Base-by-base conservation (phyloP, 164 flowering plant genomes). In the Chimonanthus salicifolius region DNA sequence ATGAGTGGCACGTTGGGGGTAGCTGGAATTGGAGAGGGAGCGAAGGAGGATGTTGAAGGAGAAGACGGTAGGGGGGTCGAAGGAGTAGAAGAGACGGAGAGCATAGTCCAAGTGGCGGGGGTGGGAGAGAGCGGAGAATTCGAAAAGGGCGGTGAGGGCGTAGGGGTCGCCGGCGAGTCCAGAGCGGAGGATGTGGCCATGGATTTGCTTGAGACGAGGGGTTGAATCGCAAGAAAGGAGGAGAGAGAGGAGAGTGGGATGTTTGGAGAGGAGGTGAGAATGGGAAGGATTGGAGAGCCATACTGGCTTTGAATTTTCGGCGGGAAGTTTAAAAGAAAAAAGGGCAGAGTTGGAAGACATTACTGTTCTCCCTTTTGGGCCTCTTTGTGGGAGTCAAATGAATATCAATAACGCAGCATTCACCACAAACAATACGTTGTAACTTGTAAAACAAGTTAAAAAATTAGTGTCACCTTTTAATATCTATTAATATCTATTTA, bases 1-100 rank as follows among this genome's bases (percentile, higher is more conserved):
- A 47, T 51, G 46, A 18, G 75, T 58, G n/a, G 78, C 75, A 7
- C 7, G 7, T 18, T 16, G 68, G 2, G 75, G 75, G 49, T 69
- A 4, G 2, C 62, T 73, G 3, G 62, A 58, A 62, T 54, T 64
- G 45, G 51, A 48, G 48, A 71, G 72, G 4, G 68, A 72, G 64
- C 71, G 72, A 58, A 78, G 75, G 73, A 78, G 60, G 67, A 76
- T 72, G 21, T 78, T 78, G 48, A 62, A 69, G 71, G 72, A 15
- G 16, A 78, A 78, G 0, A 72, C 8, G 6, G 16, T 44, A 0
- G 68, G 68, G 15, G 43, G 46, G 11, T 44, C 15, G 6, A 65
- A 10, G 46, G 46, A 5, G 4, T 11, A 16, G 5, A 65, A 45
- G 15, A 65, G 8, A 16, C 18, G 48, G 6, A 13, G 9, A 6